Evolutionary conservation across 1,139 yeast genomes (phyloP).

Genomic region (Pichia sp.): DNA sequence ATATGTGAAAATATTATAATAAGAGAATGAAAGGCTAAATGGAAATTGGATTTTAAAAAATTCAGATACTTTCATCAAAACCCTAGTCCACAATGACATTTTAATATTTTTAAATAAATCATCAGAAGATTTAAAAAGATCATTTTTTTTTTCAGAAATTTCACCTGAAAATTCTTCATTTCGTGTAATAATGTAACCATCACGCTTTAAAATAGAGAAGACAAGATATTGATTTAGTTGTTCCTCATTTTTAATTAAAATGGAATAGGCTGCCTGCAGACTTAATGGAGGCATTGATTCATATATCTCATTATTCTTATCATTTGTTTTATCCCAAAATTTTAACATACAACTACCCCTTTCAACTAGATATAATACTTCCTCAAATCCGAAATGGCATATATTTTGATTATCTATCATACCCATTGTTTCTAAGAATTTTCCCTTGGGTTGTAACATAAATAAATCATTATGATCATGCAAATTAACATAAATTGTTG

Average conservation of each 20-base stretch:
- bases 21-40: slow-evolving; percentile 14
- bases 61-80: slow-evolving; percentile 6
- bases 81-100: slow-evolving; percentile 13
- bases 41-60: slow-evolving; percentile 15
- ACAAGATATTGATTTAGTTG: slow-evolving; percentile 60
- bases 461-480: slow-evolving; percentile 25
- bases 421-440: slow-evolving; percentile 72
- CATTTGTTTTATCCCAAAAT: slow-evolving; percentile 25
- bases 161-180: slow-evolving; percentile 14
- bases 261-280: slow-evolving; percentile 60
- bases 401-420: slow-evolving; percentile 41
- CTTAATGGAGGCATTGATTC: slow-evolving; percentile 40
- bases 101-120: slow-evolving; percentile 8
- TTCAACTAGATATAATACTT: slow-evolving; percentile 70
- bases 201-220: slow-evolving; percentile 68
- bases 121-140: neutral
- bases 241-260: slow-evolving; percentile 37
- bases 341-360: slow-evolving; percentile 71
- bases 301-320: slow-evolving; percentile 20
- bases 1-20: slow-evolving; percentile 16
- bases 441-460: slow-evolving; percentile 61
- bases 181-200: slow-evolving; percentile 65
- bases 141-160: slow-evolving; percentile 2
- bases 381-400: slow-evolving; percentile 49
- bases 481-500: slow-evolving; percentile 42